Base-by-base conservation (phyloP, 345 rosid species). In the Melaleuca alternifolia region DNA sequence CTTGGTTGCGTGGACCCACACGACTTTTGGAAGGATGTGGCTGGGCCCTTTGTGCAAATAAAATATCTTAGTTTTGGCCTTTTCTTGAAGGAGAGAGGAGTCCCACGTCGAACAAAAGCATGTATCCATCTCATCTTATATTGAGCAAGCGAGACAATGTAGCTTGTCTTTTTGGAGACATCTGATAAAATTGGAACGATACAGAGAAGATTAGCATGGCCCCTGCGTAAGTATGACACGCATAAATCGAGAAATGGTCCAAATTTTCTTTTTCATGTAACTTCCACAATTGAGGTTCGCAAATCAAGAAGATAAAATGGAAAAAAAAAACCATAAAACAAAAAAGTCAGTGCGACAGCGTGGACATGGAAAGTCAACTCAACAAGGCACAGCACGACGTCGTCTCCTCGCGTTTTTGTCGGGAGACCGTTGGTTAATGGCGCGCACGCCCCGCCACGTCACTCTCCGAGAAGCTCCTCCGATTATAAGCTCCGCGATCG, bases 291-390 rank as follows among this genome's bases (percentile, higher is more conserved):
- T 41, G 41, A 41, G 41, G 41, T 41, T 41, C 2, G 41, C 41
- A 41, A 41, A 41, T 41, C 4, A 41, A 12, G 9, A 59, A 0
- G 30, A 6, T 0, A 2, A 59, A 57, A 57, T 5, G 6, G 3
- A 5, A 11, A 26, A 26, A 57, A 5, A 24, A 3, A 18, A 15
- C 13, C 1, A 6, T 2, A 0, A 7, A 15, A 6, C 0, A 28
- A 4, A 4, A 33, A 71, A 37, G 77, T 33, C 48, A 71, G 48
- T 24, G 48, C 12, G 48, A 18, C 79, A 37, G 7, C 79, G 6
- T 71, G 79, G 79, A 10, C 9, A 41, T 1, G 9, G 24, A 71
- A 71, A 71, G 79, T 71, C 79, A 11, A 71, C 79, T 37, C 26
- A 10, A 41, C 26, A 3, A 8, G 26, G 24, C 48, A 10, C 48